These are phyloP conservation scores for Lanmaoa pseudosensibilis DNA, from an alignment of 768 basidiomycete genomes.

Conservation along the genomic window DNA sequence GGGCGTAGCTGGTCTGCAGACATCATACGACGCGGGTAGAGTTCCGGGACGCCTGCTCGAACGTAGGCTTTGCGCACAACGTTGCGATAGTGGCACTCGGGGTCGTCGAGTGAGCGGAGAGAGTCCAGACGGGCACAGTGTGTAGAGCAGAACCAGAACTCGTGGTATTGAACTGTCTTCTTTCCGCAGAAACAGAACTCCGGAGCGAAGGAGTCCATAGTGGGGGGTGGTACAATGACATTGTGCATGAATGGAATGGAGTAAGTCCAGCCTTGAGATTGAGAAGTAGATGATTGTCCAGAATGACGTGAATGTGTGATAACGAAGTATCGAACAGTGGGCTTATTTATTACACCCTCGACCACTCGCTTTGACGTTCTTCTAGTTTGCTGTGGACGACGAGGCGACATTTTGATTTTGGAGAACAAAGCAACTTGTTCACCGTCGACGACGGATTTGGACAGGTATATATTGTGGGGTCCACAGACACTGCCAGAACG, in stretches of 20 bases:
- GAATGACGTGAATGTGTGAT: background rate
- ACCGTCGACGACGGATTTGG: background rate
- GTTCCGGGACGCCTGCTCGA: constrained; percentile 1
- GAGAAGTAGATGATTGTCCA: background rate
- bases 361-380: constrained; percentile 7
- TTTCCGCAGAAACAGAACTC: constrained; percentile 29
- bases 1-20: constrained; percentile 10
- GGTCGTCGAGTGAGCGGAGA: constrained; percentile 23
- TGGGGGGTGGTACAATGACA: constrained; percentile 8
- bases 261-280: background rate
- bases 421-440: constrained; percentile 12
- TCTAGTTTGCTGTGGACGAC: constrained; percentile 6
- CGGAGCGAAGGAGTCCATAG: constrained; percentile 11
- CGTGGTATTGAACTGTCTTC: constrained; percentile 23
- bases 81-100: constrained; percentile 28
- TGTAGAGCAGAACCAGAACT: constrained; percentile 31
- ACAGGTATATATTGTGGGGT: background rate
- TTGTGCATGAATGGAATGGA: background rate
- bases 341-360: constrained; percentile 14
- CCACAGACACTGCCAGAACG: constrained; percentile 1
- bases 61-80: constrained; percentile 18
- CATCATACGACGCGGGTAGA: constrained; percentile 8
- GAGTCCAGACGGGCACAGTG: constrained; percentile 30
- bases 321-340: background rate
- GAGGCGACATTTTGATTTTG: background rate